Percentiles rank a stretch among this genome's conserved stretches.
Conservation (phyloP, 192 early-diverging fungal species). For the Coemansia umbellata region DNA sequence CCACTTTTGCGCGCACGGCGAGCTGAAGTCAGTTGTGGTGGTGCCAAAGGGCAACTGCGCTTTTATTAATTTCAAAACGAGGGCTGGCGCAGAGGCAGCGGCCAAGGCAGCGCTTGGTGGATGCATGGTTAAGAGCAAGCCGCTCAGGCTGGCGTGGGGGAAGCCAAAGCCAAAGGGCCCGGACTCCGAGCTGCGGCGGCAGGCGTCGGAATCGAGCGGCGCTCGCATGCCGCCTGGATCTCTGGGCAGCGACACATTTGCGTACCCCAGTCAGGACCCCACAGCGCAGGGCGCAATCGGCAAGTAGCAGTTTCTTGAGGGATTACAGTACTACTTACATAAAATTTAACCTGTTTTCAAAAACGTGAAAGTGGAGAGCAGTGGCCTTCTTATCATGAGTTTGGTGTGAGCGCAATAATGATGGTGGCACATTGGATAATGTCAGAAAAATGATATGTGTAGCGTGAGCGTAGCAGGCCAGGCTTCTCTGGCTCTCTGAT, state of each 20-base stretch:
- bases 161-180: constrained; percentile 69
- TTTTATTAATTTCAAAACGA: constrained; percentile 83
- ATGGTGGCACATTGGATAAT: too few relatives aligned
- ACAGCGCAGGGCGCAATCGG: constrained; percentile 48
- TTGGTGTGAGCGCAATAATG: too few relatives aligned
- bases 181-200: constrained; percentile 44
- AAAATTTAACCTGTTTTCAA: too few relatives aligned
- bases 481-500: too few relatives aligned
- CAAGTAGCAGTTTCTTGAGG: too few relatives aligned
- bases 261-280: constrained; percentile 59
- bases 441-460: too few relatives aligned
- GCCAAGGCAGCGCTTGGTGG: constrained; percentile 67
- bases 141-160: constrained; percentile 82
- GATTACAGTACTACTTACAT: too few relatives aligned
- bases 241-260: constrained; percentile 1
- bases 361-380: too few relatives aligned
- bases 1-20: constrained; percentile 81
- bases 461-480: too few relatives aligned
- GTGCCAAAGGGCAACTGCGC: constrained; percentile 78
- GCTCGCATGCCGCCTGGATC: constrained; percentile 24
- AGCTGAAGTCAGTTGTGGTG: constrained; percentile 83
- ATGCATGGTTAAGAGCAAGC: constrained; percentile 65
- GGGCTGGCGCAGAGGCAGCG: constrained; percentile 83
- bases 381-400: too few relatives aligned
- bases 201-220: background rate